A percentile compares a stretch with the other conserved stretches of the same genome.
Evolutionary conservation across 2,329 filamentous ascomycete species (phyloP).

Genomic region (Venturia oleaginea): DNA sequence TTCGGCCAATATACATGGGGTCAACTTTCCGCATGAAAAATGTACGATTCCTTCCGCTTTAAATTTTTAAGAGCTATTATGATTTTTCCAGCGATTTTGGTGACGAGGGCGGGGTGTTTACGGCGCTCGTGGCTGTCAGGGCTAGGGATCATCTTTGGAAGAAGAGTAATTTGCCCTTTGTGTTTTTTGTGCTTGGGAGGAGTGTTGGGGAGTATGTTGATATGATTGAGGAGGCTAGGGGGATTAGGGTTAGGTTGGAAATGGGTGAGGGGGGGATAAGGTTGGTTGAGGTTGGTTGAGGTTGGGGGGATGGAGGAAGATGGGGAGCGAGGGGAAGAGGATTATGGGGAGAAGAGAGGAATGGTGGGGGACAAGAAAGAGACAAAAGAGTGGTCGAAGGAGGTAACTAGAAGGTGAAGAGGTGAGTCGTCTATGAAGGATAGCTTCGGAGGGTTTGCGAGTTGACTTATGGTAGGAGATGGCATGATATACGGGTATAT

Average conservation of each 20-base stretch:
- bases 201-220: neutral
- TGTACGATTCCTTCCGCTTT: constrained; percentile 4
- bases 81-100: neutral
- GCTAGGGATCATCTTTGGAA: constrained; percentile 2
- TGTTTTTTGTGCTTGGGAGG: neutral
- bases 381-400: too few species aligned
- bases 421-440: too few species aligned
- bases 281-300: neutral
- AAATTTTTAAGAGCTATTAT: neutral
- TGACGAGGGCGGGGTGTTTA: neutral
- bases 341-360: too few species aligned
- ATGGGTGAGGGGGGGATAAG: neutral
- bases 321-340: too few species aligned
- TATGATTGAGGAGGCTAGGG: constrained; percentile 1
- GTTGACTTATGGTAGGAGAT: too few species aligned
- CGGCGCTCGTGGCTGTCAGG: neutral
- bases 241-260: neutral
- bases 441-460: too few species aligned
- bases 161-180: neutral
- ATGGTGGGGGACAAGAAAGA: too few species aligned
- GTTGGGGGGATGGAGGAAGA: too few species aligned
- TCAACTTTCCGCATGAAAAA: neutral
- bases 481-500: too few species aligned
- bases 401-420: too few species aligned
- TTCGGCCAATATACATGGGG: neutral